phyloP scores from a whole-genome alignment of 208 protist species.

The Naegleria lovaniensis region DNA sequence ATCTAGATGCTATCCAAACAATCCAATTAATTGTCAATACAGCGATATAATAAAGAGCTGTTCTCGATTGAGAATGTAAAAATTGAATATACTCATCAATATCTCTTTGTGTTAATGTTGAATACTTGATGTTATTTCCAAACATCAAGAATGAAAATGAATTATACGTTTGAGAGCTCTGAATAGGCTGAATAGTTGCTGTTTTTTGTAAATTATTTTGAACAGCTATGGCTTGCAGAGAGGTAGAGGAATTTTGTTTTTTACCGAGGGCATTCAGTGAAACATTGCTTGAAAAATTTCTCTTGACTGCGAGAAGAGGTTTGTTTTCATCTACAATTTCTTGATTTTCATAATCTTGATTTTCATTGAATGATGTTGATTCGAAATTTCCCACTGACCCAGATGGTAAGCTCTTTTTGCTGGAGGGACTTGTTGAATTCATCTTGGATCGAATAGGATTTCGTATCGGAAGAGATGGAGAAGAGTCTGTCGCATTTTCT shows the following conservation, averaged over 20 bases:
- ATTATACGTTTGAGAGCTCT: neutral
- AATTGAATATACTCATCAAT: constrained; percentile 14
- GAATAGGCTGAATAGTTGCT: neutral
- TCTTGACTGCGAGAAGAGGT: neutral
- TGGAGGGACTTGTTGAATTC: neutral
- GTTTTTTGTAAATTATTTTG: neutral
- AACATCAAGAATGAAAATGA: neutral
- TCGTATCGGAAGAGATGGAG: neutral
- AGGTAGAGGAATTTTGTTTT: neutral
- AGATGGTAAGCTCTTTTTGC: neutral
- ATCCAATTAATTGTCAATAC: constrained; percentile 5
- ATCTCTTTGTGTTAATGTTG: neutral
- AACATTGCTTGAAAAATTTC: neutral
- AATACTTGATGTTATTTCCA: neutral
- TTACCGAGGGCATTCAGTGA: neutral
- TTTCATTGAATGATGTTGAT: neutral
- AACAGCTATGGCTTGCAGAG: neutral
- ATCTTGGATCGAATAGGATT: neutral
- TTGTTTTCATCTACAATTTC: neutral
- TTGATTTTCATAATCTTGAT: neutral
- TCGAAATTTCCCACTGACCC: neutral
- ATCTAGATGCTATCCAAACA: neutral
- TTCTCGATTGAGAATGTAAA: constrained; percentile 22
- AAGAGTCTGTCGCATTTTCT: neutral
- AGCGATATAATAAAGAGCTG: constrained; percentile 13